phyloP scores from a whole-genome alignment of 2,329 filamentous ascomycete genomes.

The Neoarthrinium moseri region DNA sequence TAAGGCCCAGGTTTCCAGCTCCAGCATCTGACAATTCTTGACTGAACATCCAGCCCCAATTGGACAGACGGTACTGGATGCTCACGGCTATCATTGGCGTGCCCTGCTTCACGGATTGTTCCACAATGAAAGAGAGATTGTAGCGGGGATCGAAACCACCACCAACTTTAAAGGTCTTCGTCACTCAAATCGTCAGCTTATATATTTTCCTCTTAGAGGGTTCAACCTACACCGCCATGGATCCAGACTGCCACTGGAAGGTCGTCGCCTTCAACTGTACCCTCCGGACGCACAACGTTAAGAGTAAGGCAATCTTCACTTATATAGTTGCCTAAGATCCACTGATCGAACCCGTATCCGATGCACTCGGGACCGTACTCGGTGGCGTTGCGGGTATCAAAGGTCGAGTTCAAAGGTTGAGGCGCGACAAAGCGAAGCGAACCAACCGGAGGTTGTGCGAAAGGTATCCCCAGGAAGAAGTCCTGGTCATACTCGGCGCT shows the following conservation, averaged over 20 bases:
- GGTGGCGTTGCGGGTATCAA: conserved; percentile 35
- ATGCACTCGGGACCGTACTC: conserved; percentile 46
- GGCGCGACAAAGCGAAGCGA: conserved; percentile 45
- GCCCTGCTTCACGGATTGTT: conserved; percentile 41
- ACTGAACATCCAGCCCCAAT: conserved; percentile 53
- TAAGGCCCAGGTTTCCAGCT: conserved; percentile 48
- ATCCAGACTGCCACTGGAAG: conserved; percentile 60
- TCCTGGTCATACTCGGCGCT: conserved; percentile 39
- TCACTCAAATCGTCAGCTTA: conserved; percentile 29
- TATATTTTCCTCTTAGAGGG: conserved; percentile 24
- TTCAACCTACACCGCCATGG: conserved; percentile 45
- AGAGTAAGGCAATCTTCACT: conserved; percentile 61
- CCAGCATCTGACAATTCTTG: conserved; percentile 39
- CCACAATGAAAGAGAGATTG: conserved; percentile 40
- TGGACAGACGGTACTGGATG: conserved; percentile 49
- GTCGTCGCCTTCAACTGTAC: conserved; percentile 35
- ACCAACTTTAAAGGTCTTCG: conserved; percentile 30
- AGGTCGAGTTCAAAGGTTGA: conserved; percentile 44
- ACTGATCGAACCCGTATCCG: conserved; percentile 39
- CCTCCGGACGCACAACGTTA: conserved; percentile 55
- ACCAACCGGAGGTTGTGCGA: conserved; percentile 39
- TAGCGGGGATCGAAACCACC: conserved; percentile 51
- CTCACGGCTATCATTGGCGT: conserved; percentile 50
- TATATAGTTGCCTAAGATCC: conserved; percentile 6
- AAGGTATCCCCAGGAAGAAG: conserved; percentile 49